Conservation (phyloP, 371 early-diverging fungal species). For the Lichtheimia ornata region DNA sequence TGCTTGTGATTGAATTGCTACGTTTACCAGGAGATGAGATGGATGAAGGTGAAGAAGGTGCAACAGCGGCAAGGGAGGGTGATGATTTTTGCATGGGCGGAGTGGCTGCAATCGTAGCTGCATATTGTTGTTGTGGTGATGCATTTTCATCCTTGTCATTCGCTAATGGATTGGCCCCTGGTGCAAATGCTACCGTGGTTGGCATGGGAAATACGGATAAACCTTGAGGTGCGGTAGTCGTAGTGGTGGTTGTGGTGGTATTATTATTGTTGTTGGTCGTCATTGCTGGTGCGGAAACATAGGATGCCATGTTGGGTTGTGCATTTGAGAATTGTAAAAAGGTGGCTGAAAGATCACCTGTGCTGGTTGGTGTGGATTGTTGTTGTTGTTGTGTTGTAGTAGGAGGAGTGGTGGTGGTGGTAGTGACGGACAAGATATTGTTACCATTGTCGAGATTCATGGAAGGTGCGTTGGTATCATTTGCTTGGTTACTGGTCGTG, state of each 20-base stretch:
- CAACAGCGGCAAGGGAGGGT: conserved; percentile 5
- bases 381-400: conserved; percentile 11
- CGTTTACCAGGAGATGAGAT: not conserved
- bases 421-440: not conserved
- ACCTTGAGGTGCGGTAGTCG: conserved; percentile 3
- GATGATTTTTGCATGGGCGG: not conserved
- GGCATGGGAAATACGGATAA: conserved; percentile 16
- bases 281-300: not conserved
- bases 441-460: conserved; percentile 7
- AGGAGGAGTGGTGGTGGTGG: conserved; percentile 1
- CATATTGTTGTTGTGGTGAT: conserved; percentile 7
- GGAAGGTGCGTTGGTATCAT: conserved; percentile 15
- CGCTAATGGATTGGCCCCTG: conserved; percentile 15
- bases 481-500: not conserved
- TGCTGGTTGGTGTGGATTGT: not conserved
- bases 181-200: conserved; percentile 15
- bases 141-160: conserved; percentile 8
- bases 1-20: not conserved
- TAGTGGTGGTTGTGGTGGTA: not conserved
- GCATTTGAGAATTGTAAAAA: conserved; percentile 3
- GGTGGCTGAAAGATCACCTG: not conserved
- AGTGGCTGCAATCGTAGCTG: not conserved
- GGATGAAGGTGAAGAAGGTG: conserved; percentile 10
- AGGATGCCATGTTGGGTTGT: conserved; percentile 1
- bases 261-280: too few species aligned